These are phyloP conservation scores for Pelargonium nanum DNA, from an alignment of 345 rosid genomes.

Conservation along the genomic window DNA sequence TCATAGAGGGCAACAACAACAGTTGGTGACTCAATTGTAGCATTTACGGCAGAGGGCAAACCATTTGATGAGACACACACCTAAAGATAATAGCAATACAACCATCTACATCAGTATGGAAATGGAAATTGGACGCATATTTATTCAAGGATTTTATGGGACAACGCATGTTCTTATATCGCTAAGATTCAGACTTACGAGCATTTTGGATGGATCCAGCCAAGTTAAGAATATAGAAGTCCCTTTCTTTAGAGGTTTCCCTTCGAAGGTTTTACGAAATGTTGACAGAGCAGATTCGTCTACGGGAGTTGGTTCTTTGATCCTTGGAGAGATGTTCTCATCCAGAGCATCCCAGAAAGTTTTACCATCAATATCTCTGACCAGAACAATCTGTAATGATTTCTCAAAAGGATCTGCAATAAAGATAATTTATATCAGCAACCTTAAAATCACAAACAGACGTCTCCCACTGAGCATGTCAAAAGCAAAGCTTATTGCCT, in stretches of 20 bases:
- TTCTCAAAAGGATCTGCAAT: slow-evolving; percentile 56
- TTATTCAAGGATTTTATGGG: too few species aligned
- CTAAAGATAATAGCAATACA: slow-evolving; percentile 22
- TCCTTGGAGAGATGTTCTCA: slow-evolving; percentile 64
- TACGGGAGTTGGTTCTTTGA: slow-evolving; percentile 35
- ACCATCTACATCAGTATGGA: background rate
- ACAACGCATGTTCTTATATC: too few species aligned
- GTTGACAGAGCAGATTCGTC: slow-evolving; percentile 57
- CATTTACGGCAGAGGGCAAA: slow-evolving; percentile 40
- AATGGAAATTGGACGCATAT: background rate
- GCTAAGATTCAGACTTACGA: slow-evolving; percentile 31
- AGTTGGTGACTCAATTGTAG: slow-evolving; percentile 48
- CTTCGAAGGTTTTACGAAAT: slow-evolving; percentile 58
- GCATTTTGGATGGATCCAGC: slow-evolving; percentile 59
- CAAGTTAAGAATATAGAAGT: slow-evolving; percentile 67
- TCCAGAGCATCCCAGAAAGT: slow-evolving; percentile 89
- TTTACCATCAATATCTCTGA: slow-evolving; percentile 90
- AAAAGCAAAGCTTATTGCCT: slow-evolving; percentile 28
- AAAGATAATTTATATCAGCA: slow-evolving; percentile 1
- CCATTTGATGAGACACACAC: slow-evolving; percentile 53
- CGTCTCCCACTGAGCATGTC: background rate
- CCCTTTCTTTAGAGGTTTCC: slow-evolving; percentile 59
- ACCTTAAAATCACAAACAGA: background rate
- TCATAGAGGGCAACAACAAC: slow-evolving; percentile 59
- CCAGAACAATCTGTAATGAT: slow-evolving; percentile 69